A percentile compares a stretch with the other conserved stretches of the same genome.
Conservation (phyloP, 345 rosid genomes). For the Excoecaria agallocha region DNA sequence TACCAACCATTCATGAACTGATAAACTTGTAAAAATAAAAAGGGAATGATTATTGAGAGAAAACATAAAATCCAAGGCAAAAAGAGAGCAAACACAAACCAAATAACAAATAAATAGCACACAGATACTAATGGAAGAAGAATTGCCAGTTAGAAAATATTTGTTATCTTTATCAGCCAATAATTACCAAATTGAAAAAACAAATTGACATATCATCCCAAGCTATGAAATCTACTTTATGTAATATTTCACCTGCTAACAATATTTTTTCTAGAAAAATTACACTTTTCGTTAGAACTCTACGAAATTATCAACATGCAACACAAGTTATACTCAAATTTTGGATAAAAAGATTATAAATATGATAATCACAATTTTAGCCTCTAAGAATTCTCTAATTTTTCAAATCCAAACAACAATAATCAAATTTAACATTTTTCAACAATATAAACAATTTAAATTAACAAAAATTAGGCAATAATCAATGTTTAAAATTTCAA, state of each 20-base stretch:
- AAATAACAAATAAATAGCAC: not conserved
- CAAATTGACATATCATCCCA: not conserved
- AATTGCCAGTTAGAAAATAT: not conserved
- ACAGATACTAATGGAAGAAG: not conserved
- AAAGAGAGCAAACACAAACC: not conserved
- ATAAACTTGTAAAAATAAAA: not conserved
- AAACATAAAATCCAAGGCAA: not conserved
- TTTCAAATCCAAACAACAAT: not conserved
- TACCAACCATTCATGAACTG: not conserved
- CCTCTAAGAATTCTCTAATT: not conserved
- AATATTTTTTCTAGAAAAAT: not conserved
- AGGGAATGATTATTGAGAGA: not conserved
- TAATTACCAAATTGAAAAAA: not conserved
- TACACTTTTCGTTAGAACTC: not conserved
- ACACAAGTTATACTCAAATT: not conserved
- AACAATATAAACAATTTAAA: not conserved
- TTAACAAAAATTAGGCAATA: not conserved
- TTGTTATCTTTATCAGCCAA: too few relatives aligned
- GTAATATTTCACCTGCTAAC: not conserved
- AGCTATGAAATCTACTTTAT: not conserved
- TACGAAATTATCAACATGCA: not conserved
- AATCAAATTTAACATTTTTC: not conserved
- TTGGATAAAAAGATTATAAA: not conserved
- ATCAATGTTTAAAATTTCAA: not conserved
- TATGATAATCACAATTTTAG: not conserved